phyloP scores from a whole-genome alignment of 2,329 filamentous ascomycete species.

The Ascochyta fabae region DNA sequence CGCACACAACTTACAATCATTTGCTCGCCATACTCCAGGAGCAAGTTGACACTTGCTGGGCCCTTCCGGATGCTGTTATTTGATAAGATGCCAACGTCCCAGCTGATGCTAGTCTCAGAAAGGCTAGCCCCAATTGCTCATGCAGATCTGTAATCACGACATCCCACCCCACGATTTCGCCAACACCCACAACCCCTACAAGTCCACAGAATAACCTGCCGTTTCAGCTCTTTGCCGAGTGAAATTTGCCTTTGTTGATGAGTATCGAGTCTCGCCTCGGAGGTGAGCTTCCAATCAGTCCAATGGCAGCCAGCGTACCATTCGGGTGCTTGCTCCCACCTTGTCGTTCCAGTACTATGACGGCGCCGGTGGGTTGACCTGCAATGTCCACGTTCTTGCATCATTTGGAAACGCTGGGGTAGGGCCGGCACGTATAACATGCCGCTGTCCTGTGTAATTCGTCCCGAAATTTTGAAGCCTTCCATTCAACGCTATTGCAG shows the following conservation, averaged over 20 bases:
- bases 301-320: conserved; percentile 25
- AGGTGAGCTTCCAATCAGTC: conserved; percentile 16
- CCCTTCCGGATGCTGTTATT: not conserved
- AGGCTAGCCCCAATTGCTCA: conserved; percentile 1
- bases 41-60: not conserved
- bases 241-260: conserved; percentile 5
- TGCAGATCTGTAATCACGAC: conserved; percentile 44
- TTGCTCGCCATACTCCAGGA: not conserved
- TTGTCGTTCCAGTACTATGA: conserved; percentile 9
- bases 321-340: conserved; percentile 10
- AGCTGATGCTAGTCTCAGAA: not conserved
- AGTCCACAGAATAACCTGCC: conserved; percentile 8
- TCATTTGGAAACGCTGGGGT: conserved; percentile 28
- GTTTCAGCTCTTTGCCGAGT: conserved; percentile 9
- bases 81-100: not conserved
- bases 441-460: not conserved
- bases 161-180: conserved; percentile 44
- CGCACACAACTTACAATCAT: not conserved
- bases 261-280: conserved; percentile 18
- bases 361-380: conserved; percentile 15
- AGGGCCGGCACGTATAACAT: conserved; percentile 14
- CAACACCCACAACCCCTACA: conserved; percentile 15
- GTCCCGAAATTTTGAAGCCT: not conserved
- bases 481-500: not conserved
- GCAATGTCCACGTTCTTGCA: conserved; percentile 38